phyloP scores from a whole-genome alignment of 192 early-diverging fungal genomes.

The Podila horticola region DNA sequence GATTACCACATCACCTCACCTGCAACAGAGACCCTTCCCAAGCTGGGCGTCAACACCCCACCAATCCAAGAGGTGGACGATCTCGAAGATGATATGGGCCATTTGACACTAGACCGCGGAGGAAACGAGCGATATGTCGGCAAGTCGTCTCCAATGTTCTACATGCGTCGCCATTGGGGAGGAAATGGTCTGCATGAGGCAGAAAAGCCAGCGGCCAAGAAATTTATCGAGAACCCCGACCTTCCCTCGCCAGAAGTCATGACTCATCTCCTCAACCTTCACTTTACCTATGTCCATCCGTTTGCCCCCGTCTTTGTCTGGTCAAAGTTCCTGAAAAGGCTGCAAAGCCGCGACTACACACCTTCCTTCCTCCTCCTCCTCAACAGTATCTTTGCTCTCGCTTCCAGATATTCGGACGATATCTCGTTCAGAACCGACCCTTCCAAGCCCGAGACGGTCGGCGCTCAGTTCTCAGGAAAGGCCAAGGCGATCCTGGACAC shows the following conservation, averaged over 20 bases:
- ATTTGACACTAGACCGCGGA: slow-evolving; percentile 72
- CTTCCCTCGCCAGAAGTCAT: slow-evolving; percentile 72
- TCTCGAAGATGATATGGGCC: slow-evolving; percentile 68
- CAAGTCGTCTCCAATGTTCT: slow-evolving; percentile 72
- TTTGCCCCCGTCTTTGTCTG: slow-evolving; percentile 76
- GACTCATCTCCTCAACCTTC: slow-evolving; percentile 66
- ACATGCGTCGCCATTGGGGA: slow-evolving; percentile 61
- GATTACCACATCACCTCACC: slow-evolving; percentile 4
- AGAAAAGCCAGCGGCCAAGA: slow-evolving; percentile 9
- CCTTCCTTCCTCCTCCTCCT: slow-evolving; percentile 58
- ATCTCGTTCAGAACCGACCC: slow-evolving; percentile 50
- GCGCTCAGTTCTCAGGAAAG: slow-evolving; percentile 68
- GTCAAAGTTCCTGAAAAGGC: slow-evolving; percentile 49
- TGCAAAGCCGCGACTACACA: slow-evolving; percentile 37
- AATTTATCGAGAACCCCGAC: slow-evolving; percentile 35
- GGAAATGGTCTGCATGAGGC: slow-evolving; percentile 21
- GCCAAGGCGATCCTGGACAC: slow-evolving; percentile 77
- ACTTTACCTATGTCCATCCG: slow-evolving; percentile 77
- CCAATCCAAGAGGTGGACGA: slow-evolving; percentile 39
- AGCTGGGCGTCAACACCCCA: slow-evolving; percentile 15
- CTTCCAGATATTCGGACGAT: slow-evolving; percentile 57
- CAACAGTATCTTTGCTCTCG: slow-evolving; percentile 64
- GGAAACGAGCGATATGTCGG: slow-evolving; percentile 79
- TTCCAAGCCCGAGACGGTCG: slow-evolving; percentile 57
- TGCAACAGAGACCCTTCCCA: not conserved